These are phyloP conservation scores for Pyrenula massariospora DNA, from an alignment of 495 filamentous ascomycete species.

Conservation along the genomic window DNA sequence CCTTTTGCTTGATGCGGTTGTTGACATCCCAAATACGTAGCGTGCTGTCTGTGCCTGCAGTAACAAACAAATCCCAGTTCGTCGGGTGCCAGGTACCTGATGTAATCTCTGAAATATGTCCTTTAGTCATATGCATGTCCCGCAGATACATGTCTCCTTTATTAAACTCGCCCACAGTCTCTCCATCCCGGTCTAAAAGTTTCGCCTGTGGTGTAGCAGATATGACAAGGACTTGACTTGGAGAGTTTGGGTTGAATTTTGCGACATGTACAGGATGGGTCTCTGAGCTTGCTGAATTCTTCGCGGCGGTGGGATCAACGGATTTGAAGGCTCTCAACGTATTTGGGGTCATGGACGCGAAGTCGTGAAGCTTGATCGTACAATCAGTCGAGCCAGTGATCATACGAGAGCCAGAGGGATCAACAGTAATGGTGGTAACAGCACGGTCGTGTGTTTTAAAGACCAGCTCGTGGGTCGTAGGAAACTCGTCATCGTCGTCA, in stretches of 20 bases:
- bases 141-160: constrained; percentile 98
- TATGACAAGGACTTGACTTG: constrained; percentile 72
- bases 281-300: constrained; percentile 60
- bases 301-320: constrained; percentile 72
- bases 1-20: constrained; percentile 72
- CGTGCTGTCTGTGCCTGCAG: constrained; percentile 86
- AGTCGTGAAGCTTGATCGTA: constrained; percentile 85
- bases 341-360: constrained; percentile 88
- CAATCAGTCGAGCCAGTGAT: constrained; percentile 86
- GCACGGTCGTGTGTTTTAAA: constrained; percentile 87
- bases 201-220: constrained; percentile 81
- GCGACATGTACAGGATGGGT: constrained; percentile 79
- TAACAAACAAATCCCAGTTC: constrained; percentile 70
- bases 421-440: constrained; percentile 70
- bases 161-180: constrained; percentile 69
- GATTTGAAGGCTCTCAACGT: constrained; percentile 88
- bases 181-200: constrained; percentile 80
- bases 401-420: constrained; percentile 74
- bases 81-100: constrained; percentile 82
- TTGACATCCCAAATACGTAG: constrained; percentile 95
- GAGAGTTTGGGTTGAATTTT: constrained; percentile 74
- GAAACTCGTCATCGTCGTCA: constrained; percentile 68
- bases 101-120: constrained; percentile 82
- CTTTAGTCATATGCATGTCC: constrained; percentile 94
- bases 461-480: constrained; percentile 84